Evolutionary conservation across 805 yeast species (phyloP), one percentile per base, ranked within the genome.

Genomic region (Yueomyces sp.): DNA sequence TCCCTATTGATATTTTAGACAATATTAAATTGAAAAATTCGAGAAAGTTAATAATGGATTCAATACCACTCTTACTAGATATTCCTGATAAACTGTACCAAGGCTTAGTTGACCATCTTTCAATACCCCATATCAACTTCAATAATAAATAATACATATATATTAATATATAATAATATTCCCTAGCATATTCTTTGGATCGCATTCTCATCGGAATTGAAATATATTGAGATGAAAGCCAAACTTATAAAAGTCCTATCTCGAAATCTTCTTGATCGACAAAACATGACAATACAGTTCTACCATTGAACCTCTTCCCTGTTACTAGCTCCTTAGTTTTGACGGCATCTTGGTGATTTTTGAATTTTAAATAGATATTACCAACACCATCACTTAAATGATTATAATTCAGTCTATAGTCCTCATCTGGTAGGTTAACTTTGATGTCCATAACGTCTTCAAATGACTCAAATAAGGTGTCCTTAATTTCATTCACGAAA

Each of bases 341-440:
- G 4, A 64, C 56, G 1, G 94, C 80, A 2, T 63, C 61, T 2
- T 72, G 72, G 2, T 67, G 60, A 9, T 66, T 64, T 1, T 67
- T 69, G 60, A 82, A 87, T 57, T 80, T 76, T 27, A 84, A 75
- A 57, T 70, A 86, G 0, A 86, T 69, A 48, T 76, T 80, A 0
- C 96, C 95, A 40, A 79, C 69, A 4, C 83, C 85, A 2, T 81
- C 40, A 64, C 72, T 44, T 62, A 74, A 44, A 40, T 52, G 51
- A 56, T 69, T 65, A 50, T 70, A 52, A 54, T 75, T 69, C 56
- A 72, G 61, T 42, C 66, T 68, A 53, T 63, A 68, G 38, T 63
- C 66, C 2, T 55, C 52, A 19, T 57, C 47, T 54, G 77, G 87
- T 50, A 72, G 68, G 0, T 92, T 87, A 19, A 86, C 74, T 44